Conservation (phyloP, 768 basidiomycete genomes). For the Auricularia heimuer region DNA sequence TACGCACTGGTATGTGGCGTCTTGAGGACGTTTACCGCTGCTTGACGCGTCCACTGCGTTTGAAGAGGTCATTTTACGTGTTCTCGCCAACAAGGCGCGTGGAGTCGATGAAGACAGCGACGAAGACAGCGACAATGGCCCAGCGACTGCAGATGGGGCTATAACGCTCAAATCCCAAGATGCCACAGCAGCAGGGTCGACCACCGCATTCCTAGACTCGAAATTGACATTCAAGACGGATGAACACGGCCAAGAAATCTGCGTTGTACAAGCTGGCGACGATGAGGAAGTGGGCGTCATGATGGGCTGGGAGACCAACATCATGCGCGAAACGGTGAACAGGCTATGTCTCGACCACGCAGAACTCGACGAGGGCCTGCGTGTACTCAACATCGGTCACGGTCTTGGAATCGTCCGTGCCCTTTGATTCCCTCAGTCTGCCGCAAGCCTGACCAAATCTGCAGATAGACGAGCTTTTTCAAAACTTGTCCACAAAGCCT, state of each 20-base stretch:
- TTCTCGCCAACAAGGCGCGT: slow-evolving; percentile 33
- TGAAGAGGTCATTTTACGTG: slow-evolving; percentile 60
- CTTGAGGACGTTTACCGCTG: slow-evolving; percentile 5
- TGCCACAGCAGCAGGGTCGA: slow-evolving; percentile 48
- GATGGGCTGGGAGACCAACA: slow-evolving; percentile 95
- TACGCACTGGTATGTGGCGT: slow-evolving; percentile 62
- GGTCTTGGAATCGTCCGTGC: slow-evolving; percentile 78
- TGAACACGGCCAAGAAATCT: slow-evolving; percentile 71
- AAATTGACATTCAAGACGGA: slow-evolving; percentile 61
- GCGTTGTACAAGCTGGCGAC: slow-evolving; percentile 44
- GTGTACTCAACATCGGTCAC: slow-evolving; percentile 84
- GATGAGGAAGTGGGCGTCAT: slow-evolving; percentile 85
- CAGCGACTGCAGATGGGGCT: neutral
- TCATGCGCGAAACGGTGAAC: slow-evolving; percentile 78
- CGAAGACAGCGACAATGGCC: slow-evolving; percentile 6
- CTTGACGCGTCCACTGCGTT: slow-evolving; percentile 5
- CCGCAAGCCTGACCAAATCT: neutral
- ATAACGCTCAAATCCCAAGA: slow-evolving; percentile 42
- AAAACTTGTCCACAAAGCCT: slow-evolving; percentile 49
- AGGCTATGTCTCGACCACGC: slow-evolving; percentile 47
- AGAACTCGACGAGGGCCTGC: slow-evolving; percentile 37
- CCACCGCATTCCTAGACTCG: slow-evolving; percentile 61
- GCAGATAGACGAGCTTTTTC: slow-evolving; percentile 83
- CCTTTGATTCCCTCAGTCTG: slow-evolving; percentile 1
- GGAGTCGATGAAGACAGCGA: slow-evolving; percentile 3